phyloP scores from a whole-genome alignment of 73 alveolate species.

The Durusdinium trenchii region DNA sequence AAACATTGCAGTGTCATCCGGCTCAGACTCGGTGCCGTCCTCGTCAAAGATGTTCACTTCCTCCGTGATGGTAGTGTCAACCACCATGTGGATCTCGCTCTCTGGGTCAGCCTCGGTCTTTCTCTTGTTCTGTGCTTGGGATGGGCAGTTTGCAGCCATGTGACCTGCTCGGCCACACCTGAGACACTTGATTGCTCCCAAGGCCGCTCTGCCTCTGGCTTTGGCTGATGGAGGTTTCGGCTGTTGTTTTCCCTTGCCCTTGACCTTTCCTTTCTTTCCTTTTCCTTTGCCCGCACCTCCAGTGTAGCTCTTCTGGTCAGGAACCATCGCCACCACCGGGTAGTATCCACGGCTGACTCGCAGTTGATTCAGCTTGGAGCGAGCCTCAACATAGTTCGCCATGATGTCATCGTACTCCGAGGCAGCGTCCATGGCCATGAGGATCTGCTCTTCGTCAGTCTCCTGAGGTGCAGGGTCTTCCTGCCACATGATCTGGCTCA shows the following conservation, averaged over 20 bases:
- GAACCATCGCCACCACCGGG: constrained; percentile 4
- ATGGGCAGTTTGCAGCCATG: not conserved
- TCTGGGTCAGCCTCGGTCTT: not conserved
- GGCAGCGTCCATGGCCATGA: not conserved
- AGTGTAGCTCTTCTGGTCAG: not conserved
- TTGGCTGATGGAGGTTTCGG: not conserved
- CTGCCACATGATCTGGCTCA: too few species aligned
- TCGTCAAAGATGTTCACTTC: too few species aligned
- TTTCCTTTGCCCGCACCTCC: not conserved
- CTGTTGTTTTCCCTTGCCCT: not conserved
- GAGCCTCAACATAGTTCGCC: not conserved
- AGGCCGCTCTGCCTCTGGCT: not conserved
- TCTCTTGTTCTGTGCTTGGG: not conserved
- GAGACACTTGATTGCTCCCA: not conserved
- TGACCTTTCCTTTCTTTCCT: not conserved
- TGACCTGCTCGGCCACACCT: constrained; percentile 4
- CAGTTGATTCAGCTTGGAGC: not conserved
- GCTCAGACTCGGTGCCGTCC: too few species aligned
- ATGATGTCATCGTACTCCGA: not conserved
- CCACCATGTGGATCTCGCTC: not conserved
- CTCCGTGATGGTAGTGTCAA: too few species aligned
- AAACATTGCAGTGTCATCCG: too few species aligned
- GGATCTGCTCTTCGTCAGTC: not conserved
- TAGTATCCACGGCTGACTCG: not conserved
- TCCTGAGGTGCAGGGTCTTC: too few species aligned